Base-by-base conservation (phyloP, 208 protist genomes). In the Trypanosoma grayi region DNA sequence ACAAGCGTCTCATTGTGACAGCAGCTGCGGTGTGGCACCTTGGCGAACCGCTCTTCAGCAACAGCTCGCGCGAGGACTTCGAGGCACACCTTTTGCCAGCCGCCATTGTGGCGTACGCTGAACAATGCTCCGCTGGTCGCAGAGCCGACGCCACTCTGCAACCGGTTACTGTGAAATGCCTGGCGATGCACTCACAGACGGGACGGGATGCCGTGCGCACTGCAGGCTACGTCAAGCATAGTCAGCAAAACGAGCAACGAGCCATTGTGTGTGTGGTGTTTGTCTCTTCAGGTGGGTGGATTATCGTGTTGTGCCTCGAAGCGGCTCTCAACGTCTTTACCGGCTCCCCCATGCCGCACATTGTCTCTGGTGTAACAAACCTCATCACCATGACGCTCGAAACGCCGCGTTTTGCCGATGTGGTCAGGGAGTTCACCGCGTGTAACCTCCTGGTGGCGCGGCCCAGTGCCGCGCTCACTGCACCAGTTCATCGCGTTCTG, bases 271-370 rank as follows among this genome's bases (percentile, higher is more conserved):
- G 66, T 6, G 39, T 82, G 34, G 67, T 72, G 45, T 61, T 83
- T 54, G 66, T 67, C 34, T 75, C 69, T 27, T 51, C 53, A 14
- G 34, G 48, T 20, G 84, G 81, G 1, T 91, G 84, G 84, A 77
- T 72, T 13, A 61, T 91, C 20, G 62, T 70, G 41, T 39, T 86
- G 33, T 56, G 66, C 16, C 66, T 86, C 24, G 70, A 76, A 45
- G 60, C 68, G 8, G 73, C 68, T 51, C 56, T 68, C 9, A 69
- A 61, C 44, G 75, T 66, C 18, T 91, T 80, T 58, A 60, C 73
- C 24, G 84, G 84, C 13, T 16, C 79, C 13, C 69, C 84, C n/a
- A 71, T 91, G 37, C 50, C 69, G 4, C 48, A 64, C 18, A 80
- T 91, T 28, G 47, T 77, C 41, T 60, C 57, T 51, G 78, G 81